Base-by-base conservation (phyloP, 2,329 filamentous ascomycete genomes). In the Aspergillus ustus region DNA sequence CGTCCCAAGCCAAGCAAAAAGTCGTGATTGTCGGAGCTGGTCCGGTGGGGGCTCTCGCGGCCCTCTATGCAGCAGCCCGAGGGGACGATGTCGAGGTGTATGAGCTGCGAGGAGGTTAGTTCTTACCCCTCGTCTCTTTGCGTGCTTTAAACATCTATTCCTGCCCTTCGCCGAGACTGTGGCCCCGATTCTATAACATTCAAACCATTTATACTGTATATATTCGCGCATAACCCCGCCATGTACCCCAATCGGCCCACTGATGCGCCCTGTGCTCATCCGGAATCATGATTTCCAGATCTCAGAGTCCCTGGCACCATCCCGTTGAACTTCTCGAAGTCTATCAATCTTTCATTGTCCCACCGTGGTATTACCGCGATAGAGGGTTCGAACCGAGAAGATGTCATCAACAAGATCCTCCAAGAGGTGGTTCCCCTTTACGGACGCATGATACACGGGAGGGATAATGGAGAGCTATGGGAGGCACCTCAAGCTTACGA, bases 271-370 rank as follows among this genome's bases (percentile, higher is more conserved):
- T 25, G 37, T 60, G 55, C 63, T 65, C 48, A 63, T 61, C 37
- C 7, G 19, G 29, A 48, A 52, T 54, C 37, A 31, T 61, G 52
- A 50, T 31, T 54, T 40, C 29, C 60, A 98, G 95, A 99, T 80
- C 88, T 98, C 52, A 89, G 95, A 45, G 89, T 96, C 74, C 89
- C 91, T 2, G 85, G 87, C 2, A 97, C 91, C 0, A 88, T 89
- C 31, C 93, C 94, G 3, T 83, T 98, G 63, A 97, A 97, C 78
- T 97, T 97, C 74, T 96, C 93, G 63, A 96, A 93, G 76, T 98
- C 95, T n/a, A 99, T 99, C 82, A 99, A 99, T 73, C 81, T 99
- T 59, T 94, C 95, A 22, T 83, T 99, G 0, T 98, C 95, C 0
- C 93, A 98, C 75, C 88, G 95, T 61, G 95, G 95, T 34, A 93